Evolutionary conservation across 345 rosid genomes (phyloP).

Genomic region (Kernera saxatilis): DNA sequence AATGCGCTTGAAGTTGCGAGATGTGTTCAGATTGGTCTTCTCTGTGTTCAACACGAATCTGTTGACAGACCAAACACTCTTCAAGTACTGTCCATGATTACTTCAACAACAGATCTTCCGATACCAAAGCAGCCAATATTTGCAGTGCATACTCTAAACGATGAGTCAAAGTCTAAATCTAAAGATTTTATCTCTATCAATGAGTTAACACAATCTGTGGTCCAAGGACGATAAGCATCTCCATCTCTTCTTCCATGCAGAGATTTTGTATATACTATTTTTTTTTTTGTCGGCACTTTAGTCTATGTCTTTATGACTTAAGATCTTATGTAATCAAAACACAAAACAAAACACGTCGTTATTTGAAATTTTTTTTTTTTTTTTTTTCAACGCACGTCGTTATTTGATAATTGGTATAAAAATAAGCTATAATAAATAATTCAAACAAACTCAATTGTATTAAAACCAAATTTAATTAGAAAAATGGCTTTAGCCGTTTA

Average conservation of each 20-base stretch:
- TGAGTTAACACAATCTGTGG: conserved; percentile 25
- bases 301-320: too few species aligned
- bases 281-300: too few species aligned
- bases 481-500: too few species aligned
- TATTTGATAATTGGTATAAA: too few species aligned
- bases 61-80: conserved; percentile 21
- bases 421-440: too few species aligned
- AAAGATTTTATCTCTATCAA: conserved; percentile 1
- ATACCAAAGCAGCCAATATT: conserved; percentile 23
- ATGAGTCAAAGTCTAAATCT: not conserved
- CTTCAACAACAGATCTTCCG: conserved; percentile 23
- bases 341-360: too few species aligned
- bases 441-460: too few species aligned
- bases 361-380: too few species aligned
- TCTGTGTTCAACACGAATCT: conserved; percentile 26
- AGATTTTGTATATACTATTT: too few species aligned
- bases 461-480: too few species aligned
- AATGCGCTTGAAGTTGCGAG: conserved; percentile 16
- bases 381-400: too few species aligned
- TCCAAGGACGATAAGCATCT: conserved; percentile 18
- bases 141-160: conserved; percentile 1
- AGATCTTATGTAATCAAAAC: too few species aligned
- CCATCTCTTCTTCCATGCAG: not conserved
- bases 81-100: conserved; percentile 18
- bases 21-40: conserved; percentile 27